These are phyloP conservation scores for Cystobasidiaceae sp. DNA, from an alignment of 1,284 basidiomycete genomes.

Conservation along the genomic window DNA sequence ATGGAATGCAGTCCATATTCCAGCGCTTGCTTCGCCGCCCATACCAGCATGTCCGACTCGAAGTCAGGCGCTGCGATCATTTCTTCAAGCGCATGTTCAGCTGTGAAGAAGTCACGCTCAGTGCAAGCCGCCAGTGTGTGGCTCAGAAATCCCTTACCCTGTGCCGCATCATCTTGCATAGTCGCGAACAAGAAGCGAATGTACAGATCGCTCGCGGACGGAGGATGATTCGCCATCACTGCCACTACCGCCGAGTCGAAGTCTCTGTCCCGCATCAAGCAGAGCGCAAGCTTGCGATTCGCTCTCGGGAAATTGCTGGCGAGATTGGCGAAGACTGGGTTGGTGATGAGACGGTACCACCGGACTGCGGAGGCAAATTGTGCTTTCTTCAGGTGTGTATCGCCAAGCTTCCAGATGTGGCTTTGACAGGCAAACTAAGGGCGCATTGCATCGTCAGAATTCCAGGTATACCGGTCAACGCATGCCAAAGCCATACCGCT, in stretches of 20 bases:
- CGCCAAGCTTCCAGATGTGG: constrained; percentile 6
- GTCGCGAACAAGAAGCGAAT: not conserved
- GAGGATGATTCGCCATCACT: not conserved
- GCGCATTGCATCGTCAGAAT: not conserved
- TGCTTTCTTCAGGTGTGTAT: not conserved
- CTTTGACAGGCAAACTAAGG: constrained; percentile 10
- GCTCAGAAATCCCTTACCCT: not conserved
- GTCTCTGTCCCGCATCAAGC: not conserved
- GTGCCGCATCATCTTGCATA: not conserved
- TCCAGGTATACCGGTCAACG: not conserved
- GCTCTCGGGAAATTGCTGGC: constrained; percentile 1
- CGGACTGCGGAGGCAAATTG: not conserved
- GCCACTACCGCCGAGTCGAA: not conserved
- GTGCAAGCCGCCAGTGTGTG: not conserved
- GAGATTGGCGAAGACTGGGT: not conserved
- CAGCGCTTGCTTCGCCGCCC: constrained; percentile 21
- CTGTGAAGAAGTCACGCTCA: not conserved
- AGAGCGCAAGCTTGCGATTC: constrained; percentile 6
- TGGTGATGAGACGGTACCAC: not conserved
- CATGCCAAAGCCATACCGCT: not conserved
- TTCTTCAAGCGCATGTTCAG: not conserved
- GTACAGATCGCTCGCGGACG: constrained; percentile 10
- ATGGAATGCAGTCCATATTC: not conserved
- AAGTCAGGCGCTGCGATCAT: not conserved
- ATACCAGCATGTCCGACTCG: constrained; percentile 10